phyloP scores from a whole-genome alignment of 2,329 filamentous ascomycete species.

The Aspergillus brunneoviolaceus region DNA sequence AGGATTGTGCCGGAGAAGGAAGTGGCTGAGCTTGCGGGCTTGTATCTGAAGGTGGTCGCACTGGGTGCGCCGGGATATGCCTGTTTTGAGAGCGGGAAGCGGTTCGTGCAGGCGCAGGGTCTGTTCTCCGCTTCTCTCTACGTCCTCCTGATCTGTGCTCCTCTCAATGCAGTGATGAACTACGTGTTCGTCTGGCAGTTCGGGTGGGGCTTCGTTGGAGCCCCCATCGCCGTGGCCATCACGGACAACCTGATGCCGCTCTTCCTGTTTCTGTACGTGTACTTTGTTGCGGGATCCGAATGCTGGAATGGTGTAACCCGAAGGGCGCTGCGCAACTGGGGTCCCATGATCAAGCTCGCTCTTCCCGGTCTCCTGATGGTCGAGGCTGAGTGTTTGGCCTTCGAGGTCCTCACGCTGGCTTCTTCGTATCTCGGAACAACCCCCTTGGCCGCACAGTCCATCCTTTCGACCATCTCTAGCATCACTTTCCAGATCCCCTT shows the following conservation, averaged over 20 bases:
- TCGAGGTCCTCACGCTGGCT: slow-evolving; percentile 85
- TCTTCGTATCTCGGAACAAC: slow-evolving; percentile 76
- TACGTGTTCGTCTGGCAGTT: slow-evolving; percentile 73
- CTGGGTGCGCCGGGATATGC: slow-evolving; percentile 73
- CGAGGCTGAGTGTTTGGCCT: slow-evolving; percentile 87
- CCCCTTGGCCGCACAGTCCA: slow-evolving; percentile 82
- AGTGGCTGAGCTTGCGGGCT: slow-evolving; percentile 68
- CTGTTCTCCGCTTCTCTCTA: slow-evolving; percentile 82
- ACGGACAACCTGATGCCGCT: slow-evolving; percentile 74
- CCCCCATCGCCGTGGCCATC: slow-evolving; percentile 72
- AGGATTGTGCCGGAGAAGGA: slow-evolving; percentile 69
- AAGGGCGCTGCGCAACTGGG: slow-evolving; percentile 71
- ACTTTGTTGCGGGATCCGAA: slow-evolving; percentile 67
- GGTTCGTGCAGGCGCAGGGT: slow-evolving; percentile 84
- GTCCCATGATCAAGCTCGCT: slow-evolving; percentile 81
- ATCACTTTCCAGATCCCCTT: slow-evolving; percentile 92
- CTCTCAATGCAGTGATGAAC: slow-evolving; percentile 77
- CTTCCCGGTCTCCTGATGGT: slow-evolving; percentile 92
- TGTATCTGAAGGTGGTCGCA: slow-evolving; percentile 70
- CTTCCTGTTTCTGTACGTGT: slow-evolving; percentile 71
- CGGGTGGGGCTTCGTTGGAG: slow-evolving; percentile 71
- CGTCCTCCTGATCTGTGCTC: slow-evolving; percentile 77
- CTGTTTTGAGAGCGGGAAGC: slow-evolving; percentile 75
- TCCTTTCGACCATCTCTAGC: slow-evolving; percentile 73
- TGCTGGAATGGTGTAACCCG: slow-evolving; percentile 80